phyloP scores from a whole-genome alignment of 306 rosid species.

The Prunus mongolica region DNA sequence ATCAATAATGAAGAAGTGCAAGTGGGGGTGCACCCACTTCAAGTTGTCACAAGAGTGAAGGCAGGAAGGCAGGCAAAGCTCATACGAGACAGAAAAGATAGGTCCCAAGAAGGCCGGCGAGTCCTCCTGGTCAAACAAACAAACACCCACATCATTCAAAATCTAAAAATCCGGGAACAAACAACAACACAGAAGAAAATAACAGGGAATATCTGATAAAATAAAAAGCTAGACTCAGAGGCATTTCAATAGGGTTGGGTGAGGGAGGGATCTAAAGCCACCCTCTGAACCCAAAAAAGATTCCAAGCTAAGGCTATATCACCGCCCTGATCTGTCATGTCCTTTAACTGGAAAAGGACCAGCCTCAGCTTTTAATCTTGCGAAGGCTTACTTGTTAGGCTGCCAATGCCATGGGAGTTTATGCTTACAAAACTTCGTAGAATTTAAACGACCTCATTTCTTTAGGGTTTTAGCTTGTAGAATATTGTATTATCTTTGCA shows the following conservation, averaged over 20 bases:
- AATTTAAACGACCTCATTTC: not conserved
- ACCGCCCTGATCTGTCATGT: not conserved
- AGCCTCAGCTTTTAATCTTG: not conserved
- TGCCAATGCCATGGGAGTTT: too few species aligned
- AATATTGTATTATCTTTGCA: too few species aligned
- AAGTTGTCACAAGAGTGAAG: slow-evolving; percentile 21
- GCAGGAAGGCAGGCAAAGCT: not conserved
- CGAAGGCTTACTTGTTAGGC: too few species aligned
- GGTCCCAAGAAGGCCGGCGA: slow-evolving; percentile 23
- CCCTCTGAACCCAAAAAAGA: not conserved
- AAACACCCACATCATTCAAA: slow-evolving; percentile 20
- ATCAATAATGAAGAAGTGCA: not conserved
- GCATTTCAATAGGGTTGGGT: not conserved
- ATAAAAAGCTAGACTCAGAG: not conserved
- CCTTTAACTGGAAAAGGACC: not conserved
- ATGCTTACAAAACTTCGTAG: not conserved
- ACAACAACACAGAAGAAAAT: not conserved
- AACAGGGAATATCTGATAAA: not conserved
- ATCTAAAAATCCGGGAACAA: slow-evolving; percentile 23
- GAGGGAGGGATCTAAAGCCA: not conserved
- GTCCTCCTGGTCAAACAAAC: slow-evolving; percentile 39
- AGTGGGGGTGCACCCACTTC: slow-evolving; percentile 20
- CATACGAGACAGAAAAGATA: slow-evolving; percentile 17
- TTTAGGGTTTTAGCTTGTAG: not conserved
- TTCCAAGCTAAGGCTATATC: not conserved